phyloP scores from a whole-genome alignment of 2,329 filamentous ascomycete genomes.

The Botrytis hyacinthi region DNA sequence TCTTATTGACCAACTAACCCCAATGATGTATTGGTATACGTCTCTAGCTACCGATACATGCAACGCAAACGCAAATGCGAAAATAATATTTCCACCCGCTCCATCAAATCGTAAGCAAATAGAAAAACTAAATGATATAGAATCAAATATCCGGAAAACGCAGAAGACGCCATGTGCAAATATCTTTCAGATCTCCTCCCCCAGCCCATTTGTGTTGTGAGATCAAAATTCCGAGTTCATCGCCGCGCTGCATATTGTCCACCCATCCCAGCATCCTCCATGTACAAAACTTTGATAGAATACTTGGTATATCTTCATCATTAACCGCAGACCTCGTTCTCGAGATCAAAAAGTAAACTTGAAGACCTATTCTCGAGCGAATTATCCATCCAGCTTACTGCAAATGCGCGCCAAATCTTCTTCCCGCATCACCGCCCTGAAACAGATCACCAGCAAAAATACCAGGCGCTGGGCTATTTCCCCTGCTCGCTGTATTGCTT shows the following conservation, averaged over 20 bases:
- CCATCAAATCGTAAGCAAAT: background rate
- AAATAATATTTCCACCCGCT: background rate
- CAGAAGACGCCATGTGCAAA: background rate
- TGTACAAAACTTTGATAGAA: background rate
- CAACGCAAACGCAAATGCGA: background rate
- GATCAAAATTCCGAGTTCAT: background rate
- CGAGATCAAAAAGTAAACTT: background rate
- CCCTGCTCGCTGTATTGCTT: conserved; percentile 25
- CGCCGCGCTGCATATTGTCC: background rate
- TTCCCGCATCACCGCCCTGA: background rate
- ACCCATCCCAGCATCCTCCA: background rate
- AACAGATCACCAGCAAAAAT: conserved; percentile 16
- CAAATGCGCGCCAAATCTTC: conserved; percentile 16
- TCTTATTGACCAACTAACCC: too few relatives aligned
- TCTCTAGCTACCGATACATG: background rate
- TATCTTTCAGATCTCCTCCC: background rate
- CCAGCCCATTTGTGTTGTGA: background rate
- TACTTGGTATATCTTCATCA: background rate
- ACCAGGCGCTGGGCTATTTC: conserved; percentile 33
- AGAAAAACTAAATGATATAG: background rate
- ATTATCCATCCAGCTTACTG: background rate
- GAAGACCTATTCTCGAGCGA: background rate
- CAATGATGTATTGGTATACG: background rate
- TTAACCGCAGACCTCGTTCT: background rate
- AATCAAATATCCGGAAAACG: background rate